A percentile compares a stretch with the other conserved stretches of the same genome.
These are phyloP conservation scores for Bonia amplexicaulis DNA, from an alignment of 176 grass and related monocot species.

Conservation along the genomic window DNA sequence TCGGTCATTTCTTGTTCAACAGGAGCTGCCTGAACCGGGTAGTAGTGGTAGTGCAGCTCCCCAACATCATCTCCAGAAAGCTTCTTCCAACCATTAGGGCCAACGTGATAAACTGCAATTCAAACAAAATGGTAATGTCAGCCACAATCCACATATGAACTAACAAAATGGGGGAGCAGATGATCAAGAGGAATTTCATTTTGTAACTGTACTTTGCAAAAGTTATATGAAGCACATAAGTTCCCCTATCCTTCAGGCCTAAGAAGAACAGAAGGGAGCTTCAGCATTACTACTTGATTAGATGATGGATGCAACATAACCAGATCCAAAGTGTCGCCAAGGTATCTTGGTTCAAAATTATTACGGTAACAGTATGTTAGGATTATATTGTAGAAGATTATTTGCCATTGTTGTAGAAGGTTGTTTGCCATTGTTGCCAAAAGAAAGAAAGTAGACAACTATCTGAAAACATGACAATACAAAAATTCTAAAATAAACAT, in stretches of 20 bases:
- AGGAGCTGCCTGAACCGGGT: conserved; percentile 47
- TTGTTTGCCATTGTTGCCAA: not conserved
- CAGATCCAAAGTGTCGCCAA: not conserved
- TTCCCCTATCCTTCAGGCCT: not conserved
- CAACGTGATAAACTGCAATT: conserved; percentile 79
- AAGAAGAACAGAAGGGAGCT: not conserved
- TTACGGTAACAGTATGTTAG: not conserved
- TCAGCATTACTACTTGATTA: not conserved
- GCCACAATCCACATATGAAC: not conserved
- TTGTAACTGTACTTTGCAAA: not conserved
- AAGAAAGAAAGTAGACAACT: not conserved
- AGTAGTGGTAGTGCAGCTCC: conserved; percentile 92
- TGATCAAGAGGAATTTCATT: not conserved
- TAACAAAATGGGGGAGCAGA: not conserved
- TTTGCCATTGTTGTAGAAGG: not conserved
- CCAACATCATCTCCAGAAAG: conserved; percentile 87
- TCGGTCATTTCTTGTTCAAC: conserved; percentile 86
- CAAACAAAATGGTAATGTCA: not conserved
- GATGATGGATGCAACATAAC: not conserved
- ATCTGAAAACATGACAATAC: not conserved
- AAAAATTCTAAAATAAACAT: not conserved
- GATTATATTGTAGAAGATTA: not conserved
- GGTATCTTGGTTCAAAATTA: not conserved
- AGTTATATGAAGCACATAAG: not conserved
- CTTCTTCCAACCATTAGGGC: conserved; percentile 85